Conservation (phyloP, 768 basidiomycete genomes). For the Boletus speciosus region DNA sequence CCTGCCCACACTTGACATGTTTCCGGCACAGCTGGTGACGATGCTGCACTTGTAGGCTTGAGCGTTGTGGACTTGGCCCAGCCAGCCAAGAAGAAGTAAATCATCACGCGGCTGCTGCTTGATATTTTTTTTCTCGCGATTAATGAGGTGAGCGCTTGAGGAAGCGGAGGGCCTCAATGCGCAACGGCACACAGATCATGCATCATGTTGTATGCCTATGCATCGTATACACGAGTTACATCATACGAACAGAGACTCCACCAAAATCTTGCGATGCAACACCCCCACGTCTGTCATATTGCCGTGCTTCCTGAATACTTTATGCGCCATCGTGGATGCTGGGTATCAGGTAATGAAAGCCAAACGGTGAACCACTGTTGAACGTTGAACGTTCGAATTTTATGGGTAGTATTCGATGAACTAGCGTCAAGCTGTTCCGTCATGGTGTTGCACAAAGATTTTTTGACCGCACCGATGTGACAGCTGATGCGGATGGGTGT, state of each 20-base stretch:
- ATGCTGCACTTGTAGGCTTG: slow-evolving; percentile 50
- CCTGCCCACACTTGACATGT: neutral
- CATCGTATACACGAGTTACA: slow-evolving; percentile 16
- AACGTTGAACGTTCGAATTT: neutral
- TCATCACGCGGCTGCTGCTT: slow-evolving; percentile 6
- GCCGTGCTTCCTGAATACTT: neutral
- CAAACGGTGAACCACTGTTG: neutral
- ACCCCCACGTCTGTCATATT: neutral
- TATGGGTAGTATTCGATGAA: neutral
- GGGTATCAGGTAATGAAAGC: neutral
- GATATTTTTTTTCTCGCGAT: slow-evolving; percentile 3
- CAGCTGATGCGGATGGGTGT: neutral
- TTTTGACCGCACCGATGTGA: neutral
- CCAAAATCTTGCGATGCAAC: neutral
- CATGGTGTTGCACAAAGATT: neutral
- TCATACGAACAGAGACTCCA: slow-evolving; percentile 14
- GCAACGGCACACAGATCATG: slow-evolving; percentile 7
- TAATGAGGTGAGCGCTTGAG: neutral
- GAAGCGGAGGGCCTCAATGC: slow-evolving; percentile 1
- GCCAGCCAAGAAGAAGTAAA: slow-evolving; percentile 68
- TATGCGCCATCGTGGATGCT: neutral
- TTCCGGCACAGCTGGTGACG: neutral
- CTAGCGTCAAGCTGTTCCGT: neutral
- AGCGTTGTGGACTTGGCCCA: slow-evolving; percentile 64
- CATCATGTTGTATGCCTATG: slow-evolving; percentile 20